phyloP scores from a whole-genome alignment of 345 rosid genomes.

The Camelina laxa region DNA sequence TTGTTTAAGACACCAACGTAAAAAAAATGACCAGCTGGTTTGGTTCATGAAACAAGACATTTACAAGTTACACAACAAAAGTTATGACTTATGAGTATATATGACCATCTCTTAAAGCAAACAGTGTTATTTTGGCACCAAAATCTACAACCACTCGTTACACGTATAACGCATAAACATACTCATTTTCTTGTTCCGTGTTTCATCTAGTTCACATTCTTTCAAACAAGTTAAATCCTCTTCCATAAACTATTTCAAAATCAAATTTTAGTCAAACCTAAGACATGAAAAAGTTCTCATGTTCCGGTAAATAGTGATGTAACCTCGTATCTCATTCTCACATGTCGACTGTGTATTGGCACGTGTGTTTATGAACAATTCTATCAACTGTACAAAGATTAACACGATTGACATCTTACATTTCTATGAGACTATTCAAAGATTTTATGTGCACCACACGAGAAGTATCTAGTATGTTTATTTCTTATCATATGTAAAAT shows the following conservation, averaged over 20 bases:
- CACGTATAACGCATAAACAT: not conserved
- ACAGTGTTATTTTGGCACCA: constrained; percentile 46
- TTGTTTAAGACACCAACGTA: constrained; percentile 28
- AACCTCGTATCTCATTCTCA: constrained; percentile 14
- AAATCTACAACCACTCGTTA: constrained; percentile 16
- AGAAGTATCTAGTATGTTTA: too few species aligned
- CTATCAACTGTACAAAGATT: not conserved
- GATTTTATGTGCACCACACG: not conserved
- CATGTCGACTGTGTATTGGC: constrained; percentile 26
- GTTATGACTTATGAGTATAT: constrained; percentile 9
- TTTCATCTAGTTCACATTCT: constrained; percentile 24
- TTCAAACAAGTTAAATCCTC: constrained; percentile 15
- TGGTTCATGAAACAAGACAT: constrained; percentile 40
- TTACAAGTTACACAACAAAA: constrained; percentile 21
- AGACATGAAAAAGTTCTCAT: constrained; percentile 19
- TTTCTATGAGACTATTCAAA: too few species aligned
- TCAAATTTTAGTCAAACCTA: constrained; percentile 34
- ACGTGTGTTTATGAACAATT: constrained; percentile 22
- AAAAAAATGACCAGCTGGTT: constrained; percentile 19
- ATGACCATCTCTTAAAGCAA: constrained; percentile 20
- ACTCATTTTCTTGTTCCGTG: constrained; percentile 16
- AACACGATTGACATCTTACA: not conserved
- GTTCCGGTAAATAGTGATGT: constrained; percentile 13
- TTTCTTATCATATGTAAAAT: not conserved
- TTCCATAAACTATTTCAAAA: constrained; percentile 7